Evolutionary conservation across 73 alveolate species (phyloP), one percentile per base, ranked within the genome.

Genomic region (Blepharisma stoltei): DNA sequence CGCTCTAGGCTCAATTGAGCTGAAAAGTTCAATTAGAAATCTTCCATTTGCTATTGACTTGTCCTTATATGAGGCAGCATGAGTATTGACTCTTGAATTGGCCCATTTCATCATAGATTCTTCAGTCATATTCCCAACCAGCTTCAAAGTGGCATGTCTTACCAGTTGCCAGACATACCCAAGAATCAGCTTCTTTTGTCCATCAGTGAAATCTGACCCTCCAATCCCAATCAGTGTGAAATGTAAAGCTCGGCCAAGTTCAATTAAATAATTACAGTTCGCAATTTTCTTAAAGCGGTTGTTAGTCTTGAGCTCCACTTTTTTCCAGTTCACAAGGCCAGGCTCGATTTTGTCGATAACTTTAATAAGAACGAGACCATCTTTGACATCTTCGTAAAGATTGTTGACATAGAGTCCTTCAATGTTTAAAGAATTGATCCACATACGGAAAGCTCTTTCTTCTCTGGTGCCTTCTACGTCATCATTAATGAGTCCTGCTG

Each of bases 151-250:
- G 0, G 70, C 53, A 54, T 54, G 25, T 81, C 94, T 86, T 78
- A 95, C 95, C 70, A 95, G 77, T 81, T 95, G 92, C 98, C 99
- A 93, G 37, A 93, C 97, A 38, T 93, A 88, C 46, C 97, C 94
- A 46, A 95, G 84, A 37, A 95, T 83, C 53, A 81, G 80, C 81
- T 95, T 93, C 88, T 91, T 91, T 78, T 92, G 89, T n/a, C 98
- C 98, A 50, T 93, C 97, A 11, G 86, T 82, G 18, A 95, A 78
- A 65, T 91, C 97, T 1, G 85, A 81, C 45, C 94, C 96, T n/a
- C 97, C 95, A 8, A 87, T 81, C 43, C 98, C 98, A 20, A 90
- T 90, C 67, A 95, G 50, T 38, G 70, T 76, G 80, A 85, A 81
- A 52, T 92, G 90, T 66, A 85, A 81, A 80, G 83, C 86, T 83